These are phyloP conservation scores for Colletotrichum incanum DNA, from an alignment of 2,329 filamentous ascomycete species.

Conservation along the genomic window DNA sequence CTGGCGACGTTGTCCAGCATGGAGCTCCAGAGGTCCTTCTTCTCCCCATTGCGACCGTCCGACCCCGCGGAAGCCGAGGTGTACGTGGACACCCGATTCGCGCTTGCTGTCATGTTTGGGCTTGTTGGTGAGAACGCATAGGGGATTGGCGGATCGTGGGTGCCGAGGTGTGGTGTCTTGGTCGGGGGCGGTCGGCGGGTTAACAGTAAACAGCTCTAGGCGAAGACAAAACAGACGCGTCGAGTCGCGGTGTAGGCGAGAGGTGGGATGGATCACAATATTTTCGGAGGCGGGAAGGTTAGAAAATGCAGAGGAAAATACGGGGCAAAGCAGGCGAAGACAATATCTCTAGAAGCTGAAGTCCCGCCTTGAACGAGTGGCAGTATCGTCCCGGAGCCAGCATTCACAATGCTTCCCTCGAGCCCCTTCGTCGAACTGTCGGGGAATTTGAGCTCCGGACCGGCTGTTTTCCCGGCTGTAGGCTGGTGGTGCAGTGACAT, in stretches of 20 bases:
- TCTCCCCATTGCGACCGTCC: constrained; percentile 76
- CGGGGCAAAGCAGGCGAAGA: not conserved
- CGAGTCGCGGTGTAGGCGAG: constrained; percentile 34
- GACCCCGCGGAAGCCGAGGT: constrained; percentile 69
- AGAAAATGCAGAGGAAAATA: not conserved
- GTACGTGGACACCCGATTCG: constrained; percentile 72
- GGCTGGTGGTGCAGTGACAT: constrained; percentile 2
- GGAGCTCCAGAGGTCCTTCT: constrained; percentile 94
- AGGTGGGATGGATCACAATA: not conserved
- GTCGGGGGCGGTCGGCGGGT: constrained; percentile 20
- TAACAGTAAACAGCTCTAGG: constrained; percentile 38
- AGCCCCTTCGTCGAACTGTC: constrained; percentile 38
- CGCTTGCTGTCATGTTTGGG: constrained; percentile 64
- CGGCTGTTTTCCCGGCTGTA: constrained; percentile 41
- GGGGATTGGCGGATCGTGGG: constrained; percentile 23
- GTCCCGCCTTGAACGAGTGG: not conserved
- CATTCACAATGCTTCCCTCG: constrained; percentile 4
- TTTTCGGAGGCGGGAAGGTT: not conserved
- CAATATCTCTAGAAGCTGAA: constrained; percentile 9
- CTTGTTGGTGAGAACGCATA: constrained; percentile 33
- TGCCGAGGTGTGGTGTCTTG: constrained; percentile 21
- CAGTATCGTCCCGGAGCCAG: not conserved
- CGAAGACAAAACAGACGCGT: constrained; percentile 35
- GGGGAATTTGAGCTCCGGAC: constrained; percentile 40
- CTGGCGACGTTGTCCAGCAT: constrained; percentile 93